phyloP scores from a whole-genome alignment of 1,139 yeast species.

The Geotrichum klebahnii region DNA sequence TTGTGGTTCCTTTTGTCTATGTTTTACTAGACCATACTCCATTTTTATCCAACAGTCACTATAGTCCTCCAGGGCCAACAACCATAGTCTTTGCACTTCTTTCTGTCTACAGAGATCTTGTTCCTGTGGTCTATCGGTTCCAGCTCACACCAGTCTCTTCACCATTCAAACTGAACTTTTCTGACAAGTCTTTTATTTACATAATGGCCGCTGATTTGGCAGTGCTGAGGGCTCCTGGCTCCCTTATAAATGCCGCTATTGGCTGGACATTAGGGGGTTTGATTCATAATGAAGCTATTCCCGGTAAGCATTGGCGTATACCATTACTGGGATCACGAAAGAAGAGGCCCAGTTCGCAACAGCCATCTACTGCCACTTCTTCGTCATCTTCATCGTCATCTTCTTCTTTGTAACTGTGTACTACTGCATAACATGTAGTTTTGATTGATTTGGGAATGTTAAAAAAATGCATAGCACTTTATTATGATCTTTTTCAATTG shows the following conservation, averaged over 20 bases:
- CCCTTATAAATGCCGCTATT: constrained; percentile 49
- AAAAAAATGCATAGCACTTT: no score
- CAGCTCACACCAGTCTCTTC: constrained; percentile 42
- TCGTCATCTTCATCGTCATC: neutral
- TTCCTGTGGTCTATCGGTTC: constrained; percentile 62
- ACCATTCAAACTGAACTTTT: constrained; percentile 31
- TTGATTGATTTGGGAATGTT: no score
- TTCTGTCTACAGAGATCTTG: constrained; percentile 52
- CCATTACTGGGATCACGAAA: constrained; percentile 41
- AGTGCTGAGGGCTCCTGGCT: constrained; percentile 45
- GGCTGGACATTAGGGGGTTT: constrained; percentile 63
- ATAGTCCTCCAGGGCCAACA: constrained; percentile 58
- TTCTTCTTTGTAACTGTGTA: no score
- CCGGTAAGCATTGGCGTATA: constrained; percentile 57
- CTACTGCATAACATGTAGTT: no score
- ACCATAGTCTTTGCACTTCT: constrained; percentile 58
- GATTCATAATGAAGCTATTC: constrained; percentile 52
- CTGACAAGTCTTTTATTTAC: constrained; percentile 59
- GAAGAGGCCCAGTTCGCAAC: neutral
- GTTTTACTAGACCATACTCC: neutral
- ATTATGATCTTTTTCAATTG: no score
- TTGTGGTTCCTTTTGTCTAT: constrained; percentile 9
- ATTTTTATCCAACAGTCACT: neutral
- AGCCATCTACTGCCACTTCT: neutral
- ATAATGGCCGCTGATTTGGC: constrained; percentile 51